A percentile compares a stretch with the other conserved stretches of the same genome.
Evolutionary conservation across 2,329 filamentous ascomycete species (phyloP).

Genomic region (Verticillium nonalfalfae): DNA sequence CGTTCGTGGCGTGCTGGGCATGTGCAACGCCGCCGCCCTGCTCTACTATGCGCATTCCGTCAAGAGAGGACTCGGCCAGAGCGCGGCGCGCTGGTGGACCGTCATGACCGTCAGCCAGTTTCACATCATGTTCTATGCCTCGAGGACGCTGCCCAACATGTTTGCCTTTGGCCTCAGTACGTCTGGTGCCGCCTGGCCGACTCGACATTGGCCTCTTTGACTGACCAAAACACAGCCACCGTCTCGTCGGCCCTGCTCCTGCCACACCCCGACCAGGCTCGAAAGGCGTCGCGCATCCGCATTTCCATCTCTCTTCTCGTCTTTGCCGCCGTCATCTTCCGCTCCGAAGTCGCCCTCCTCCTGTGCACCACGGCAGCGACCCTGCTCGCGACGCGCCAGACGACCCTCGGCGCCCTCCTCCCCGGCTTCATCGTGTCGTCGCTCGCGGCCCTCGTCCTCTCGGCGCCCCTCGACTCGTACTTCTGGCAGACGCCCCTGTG

Average conservation of each 20-base stretch:
- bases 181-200: slow-evolving; percentile 20
- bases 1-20: slow-evolving; percentile 70
- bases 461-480: slow-evolving; percentile 78
- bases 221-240: slow-evolving; percentile 44
- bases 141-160: slow-evolving; percentile 90
- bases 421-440: slow-evolving; percentile 60
- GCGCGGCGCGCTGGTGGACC: slow-evolving; percentile 71
- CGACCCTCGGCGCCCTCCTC: slow-evolving; percentile 52
- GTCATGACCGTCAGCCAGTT: slow-evolving; percentile 79
- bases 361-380: slow-evolving; percentile 62
- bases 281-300: slow-evolving; percentile 39
- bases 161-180: slow-evolving; percentile 84
- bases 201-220: not conserved
- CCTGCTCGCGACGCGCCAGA: slow-evolving; percentile 50
- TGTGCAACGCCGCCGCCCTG: slow-evolving; percentile 67
- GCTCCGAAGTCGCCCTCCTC: slow-evolving; percentile 80
- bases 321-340: slow-evolving; percentile 76
- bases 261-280: slow-evolving; percentile 20
- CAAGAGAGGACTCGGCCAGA: slow-evolving; percentile 59
- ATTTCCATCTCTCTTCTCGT: slow-evolving; percentile 71
- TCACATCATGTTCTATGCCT: slow-evolving; percentile 88
- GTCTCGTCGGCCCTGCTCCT: slow-evolving; percentile 49
- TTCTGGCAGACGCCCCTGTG: slow-evolving; percentile 87
- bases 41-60: slow-evolving; percentile 60
- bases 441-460: slow-evolving; percentile 58